These are phyloP conservation scores for Lathyrus aphaca DNA, from an alignment of 306 rosid genomes.

Conservation along the genomic window DNA sequence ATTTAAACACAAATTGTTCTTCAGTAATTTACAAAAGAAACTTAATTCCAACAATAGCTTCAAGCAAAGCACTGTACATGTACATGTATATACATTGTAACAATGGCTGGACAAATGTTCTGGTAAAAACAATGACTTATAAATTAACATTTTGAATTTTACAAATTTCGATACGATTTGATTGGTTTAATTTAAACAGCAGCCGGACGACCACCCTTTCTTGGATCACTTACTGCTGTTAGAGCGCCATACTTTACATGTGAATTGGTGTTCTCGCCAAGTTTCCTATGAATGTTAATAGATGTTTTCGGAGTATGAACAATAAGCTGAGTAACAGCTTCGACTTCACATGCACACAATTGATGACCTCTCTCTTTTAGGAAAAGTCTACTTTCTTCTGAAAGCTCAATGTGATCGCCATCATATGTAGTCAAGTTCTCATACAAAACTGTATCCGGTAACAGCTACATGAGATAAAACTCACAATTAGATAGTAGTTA, in stretches of 20 bases:
- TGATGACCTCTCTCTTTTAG: conserved; percentile 70
- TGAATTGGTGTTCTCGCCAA: conserved; percentile 33
- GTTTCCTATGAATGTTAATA: conserved; percentile 42
- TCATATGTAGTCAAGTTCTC: conserved; percentile 66
- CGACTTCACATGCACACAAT: conserved; percentile 39
- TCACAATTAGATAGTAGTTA: conserved; percentile 30
- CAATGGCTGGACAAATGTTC: neutral
- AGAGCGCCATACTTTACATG: conserved; percentile 54
- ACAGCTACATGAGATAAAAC: conserved; percentile 58
- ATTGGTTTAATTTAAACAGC: conserved; percentile 49
- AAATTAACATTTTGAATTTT: no score
- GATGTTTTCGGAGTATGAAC: conserved; percentile 58
- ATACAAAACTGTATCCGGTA: conserved; percentile 65
- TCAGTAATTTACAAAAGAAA: neutral
- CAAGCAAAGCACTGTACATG: neutral
- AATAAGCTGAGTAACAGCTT: conserved; percentile 73
- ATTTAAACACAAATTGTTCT: no score
- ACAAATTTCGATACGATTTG: neutral
- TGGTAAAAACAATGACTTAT: neutral
- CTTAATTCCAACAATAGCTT: neutral
- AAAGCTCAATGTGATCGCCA: conserved; percentile 74
- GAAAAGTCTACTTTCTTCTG: conserved; percentile 54
- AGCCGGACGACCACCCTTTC: conserved; percentile 86
- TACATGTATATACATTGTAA: neutral
- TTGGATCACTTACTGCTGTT: conserved; percentile 82